phyloP scores from a whole-genome alignment of 108 stramenopile genomes.

The Bacterosira constricta region DNA sequence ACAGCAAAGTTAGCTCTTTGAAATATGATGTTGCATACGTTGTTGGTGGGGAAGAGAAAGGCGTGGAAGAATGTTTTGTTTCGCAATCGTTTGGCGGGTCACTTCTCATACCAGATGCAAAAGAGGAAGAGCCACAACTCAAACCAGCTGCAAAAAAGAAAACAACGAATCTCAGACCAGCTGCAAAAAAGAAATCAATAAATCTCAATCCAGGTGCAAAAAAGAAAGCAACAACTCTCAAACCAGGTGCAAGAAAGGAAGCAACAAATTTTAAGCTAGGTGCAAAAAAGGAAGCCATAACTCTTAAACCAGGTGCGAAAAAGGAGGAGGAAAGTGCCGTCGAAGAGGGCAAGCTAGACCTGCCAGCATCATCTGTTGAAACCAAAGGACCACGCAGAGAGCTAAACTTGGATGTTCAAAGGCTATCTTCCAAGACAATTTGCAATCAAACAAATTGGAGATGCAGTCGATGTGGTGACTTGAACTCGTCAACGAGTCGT shows the following conservation, averaged over 20 bases:
- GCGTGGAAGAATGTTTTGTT: slow-evolving; percentile 1
- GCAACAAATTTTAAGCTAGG: too few species aligned
- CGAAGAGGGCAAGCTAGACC: not conserved
- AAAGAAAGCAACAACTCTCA: too few species aligned
- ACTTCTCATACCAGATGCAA: not conserved
- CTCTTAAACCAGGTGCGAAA: not conserved
- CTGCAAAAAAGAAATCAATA: too few species aligned
- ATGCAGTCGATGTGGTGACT: slow-evolving; percentile 3
- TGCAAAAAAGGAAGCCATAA: too few species aligned
- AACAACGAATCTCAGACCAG: too few species aligned
- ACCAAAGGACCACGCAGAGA: not conserved
- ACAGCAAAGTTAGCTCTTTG: too few species aligned
- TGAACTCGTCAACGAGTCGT: slow-evolving; percentile 4
- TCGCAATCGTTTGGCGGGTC: not conserved
- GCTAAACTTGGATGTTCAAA: not conserved
- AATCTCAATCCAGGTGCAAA: too few species aligned
- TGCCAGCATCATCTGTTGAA: not conserved
- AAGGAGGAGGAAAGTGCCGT: not conserved
- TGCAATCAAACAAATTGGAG: slow-evolving; percentile 9
- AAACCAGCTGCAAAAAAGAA: too few species aligned
- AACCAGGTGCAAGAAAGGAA: too few species aligned
- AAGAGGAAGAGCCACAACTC: not conserved
- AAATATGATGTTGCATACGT: slow-evolving; percentile 23
- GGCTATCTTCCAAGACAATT: not conserved
- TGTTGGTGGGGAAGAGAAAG: slow-evolving; percentile 11